phyloP scores from a whole-genome alignment of 441 rosid genomes.

The Populus tomentosa region DNA sequence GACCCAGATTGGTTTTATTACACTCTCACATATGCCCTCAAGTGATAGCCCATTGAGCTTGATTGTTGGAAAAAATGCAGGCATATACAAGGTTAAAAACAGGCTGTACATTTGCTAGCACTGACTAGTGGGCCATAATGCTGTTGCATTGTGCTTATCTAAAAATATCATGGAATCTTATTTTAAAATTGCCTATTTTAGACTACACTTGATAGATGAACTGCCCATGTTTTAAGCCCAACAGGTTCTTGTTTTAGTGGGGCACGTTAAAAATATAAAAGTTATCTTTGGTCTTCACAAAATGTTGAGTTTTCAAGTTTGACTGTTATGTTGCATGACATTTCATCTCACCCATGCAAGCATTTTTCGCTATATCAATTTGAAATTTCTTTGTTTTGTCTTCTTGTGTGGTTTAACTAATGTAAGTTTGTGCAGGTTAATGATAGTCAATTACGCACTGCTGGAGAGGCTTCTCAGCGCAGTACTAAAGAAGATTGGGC shows the following conservation, averaged over 20 bases:
- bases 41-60: background rate
- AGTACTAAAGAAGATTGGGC: constrained; percentile 99
- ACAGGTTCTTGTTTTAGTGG: background rate
- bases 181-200: background rate
- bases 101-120: background rate
- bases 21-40: background rate
- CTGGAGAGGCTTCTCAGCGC: constrained; percentile 99
- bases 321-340: background rate
- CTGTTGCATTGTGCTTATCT: background rate
- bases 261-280: background rate
- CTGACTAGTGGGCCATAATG: background rate
- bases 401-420: background rate
- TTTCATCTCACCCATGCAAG: background rate
- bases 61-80: background rate
- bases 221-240: background rate
- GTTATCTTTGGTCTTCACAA: background rate
- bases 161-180: background rate
- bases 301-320: background rate
- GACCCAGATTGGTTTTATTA: background rate
- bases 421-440: constrained; percentile 54
- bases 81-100: background rate
- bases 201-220: background rate
- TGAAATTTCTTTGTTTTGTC: background rate
- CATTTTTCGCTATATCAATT: background rate
- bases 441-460: constrained; percentile 86